A percentile compares a stretch with the other conserved stretches of the same genome.
Conservation (phyloP, 1,139 yeast species). For the Geotrichum cucujoidarum region DNA sequence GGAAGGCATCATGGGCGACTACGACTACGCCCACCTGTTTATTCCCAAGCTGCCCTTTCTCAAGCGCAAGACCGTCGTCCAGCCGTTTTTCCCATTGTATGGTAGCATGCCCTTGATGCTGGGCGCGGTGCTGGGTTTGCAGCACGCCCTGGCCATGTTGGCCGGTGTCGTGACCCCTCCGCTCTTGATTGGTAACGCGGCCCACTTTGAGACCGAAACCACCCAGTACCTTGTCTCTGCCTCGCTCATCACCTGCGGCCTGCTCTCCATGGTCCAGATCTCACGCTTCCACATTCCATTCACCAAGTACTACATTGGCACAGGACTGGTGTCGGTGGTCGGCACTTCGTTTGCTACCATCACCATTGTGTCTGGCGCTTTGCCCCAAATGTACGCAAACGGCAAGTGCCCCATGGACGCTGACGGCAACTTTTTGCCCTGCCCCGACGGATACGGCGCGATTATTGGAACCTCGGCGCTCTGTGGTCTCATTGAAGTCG, state of each 20-base stretch:
- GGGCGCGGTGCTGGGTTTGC: conserved; percentile 75
- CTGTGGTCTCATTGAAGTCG: conserved; percentile 69
- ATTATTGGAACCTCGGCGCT: conserved; percentile 70
- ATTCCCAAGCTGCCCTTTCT: conserved; percentile 71
- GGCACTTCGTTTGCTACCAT: conserved; percentile 92
- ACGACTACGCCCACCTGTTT: conserved; percentile 72
- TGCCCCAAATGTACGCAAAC: conserved; percentile 71
- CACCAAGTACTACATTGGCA: conserved; percentile 74
- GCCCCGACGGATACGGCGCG: conserved; percentile 89
- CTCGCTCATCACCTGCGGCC: conserved; percentile 69
- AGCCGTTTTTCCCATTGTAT: conserved; percentile 74
- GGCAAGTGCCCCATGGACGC: conserved; percentile 63
- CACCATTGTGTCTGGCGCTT: conserved; percentile 66
- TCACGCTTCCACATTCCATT: conserved; percentile 69
- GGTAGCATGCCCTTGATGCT: conserved; percentile 73
- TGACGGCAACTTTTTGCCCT: conserved; percentile 62
- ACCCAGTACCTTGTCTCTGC: conserved; percentile 73
- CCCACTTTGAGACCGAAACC: conserved; percentile 48
- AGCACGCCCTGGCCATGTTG: conserved; percentile 82
- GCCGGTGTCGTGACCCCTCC: conserved; percentile 93
- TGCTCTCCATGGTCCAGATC: conserved; percentile 70
- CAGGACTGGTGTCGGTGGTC: conserved; percentile 81
- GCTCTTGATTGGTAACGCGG: conserved; percentile 55
- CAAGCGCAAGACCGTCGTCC: conserved; percentile 41
- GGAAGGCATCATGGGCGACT: conserved; percentile 77